Percentiles rank a stretch among this genome's conserved stretches.
Evolutionary conservation across 257 asterid genomes (phyloP).

Genomic region (Nicotiana paniculata): DNA sequence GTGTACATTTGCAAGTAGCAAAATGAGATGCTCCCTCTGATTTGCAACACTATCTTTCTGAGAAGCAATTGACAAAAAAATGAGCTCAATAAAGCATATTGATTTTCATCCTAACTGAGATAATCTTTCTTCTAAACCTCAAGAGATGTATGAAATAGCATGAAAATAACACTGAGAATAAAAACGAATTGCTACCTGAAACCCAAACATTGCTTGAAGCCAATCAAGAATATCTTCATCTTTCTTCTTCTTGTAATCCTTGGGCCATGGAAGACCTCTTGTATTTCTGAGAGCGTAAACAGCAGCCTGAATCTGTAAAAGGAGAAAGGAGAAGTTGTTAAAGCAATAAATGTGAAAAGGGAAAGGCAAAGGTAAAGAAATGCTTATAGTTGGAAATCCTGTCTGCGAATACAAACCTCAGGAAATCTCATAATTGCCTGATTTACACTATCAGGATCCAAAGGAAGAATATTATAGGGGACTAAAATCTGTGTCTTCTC

Average conservation of each 20-base stretch:
- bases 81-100: constrained; percentile 13
- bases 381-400: neutral
- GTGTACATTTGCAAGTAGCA: constrained; percentile 97
- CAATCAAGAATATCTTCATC: constrained; percentile 99
- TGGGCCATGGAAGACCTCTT: constrained; percentile 98
- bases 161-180: neutral
- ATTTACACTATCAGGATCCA: constrained; percentile 96
- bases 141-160: neutral
- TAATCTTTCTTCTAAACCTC: neutral
- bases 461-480: constrained; percentile 94
- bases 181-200: constrained; percentile 51
- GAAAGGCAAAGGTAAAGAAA: constrained; percentile 5
- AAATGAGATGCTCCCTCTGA: constrained; percentile 96
- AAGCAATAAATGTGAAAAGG: constrained; percentile 1
- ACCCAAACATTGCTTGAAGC: constrained; percentile 99
- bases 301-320: constrained; percentile 86
- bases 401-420: constrained; percentile 49
- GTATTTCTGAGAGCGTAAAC: constrained; percentile 87
- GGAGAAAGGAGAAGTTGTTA: constrained; percentile 2
- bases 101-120: neutral
- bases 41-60: constrained; percentile 96
- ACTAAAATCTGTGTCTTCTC: constrained; percentile 96
- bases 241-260: constrained; percentile 93
- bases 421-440: constrained; percentile 98
- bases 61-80: constrained; percentile 19